phyloP scores from a whole-genome alignment of 345 rosid genomes.

The Cardiospermum halicacabum region DNA sequence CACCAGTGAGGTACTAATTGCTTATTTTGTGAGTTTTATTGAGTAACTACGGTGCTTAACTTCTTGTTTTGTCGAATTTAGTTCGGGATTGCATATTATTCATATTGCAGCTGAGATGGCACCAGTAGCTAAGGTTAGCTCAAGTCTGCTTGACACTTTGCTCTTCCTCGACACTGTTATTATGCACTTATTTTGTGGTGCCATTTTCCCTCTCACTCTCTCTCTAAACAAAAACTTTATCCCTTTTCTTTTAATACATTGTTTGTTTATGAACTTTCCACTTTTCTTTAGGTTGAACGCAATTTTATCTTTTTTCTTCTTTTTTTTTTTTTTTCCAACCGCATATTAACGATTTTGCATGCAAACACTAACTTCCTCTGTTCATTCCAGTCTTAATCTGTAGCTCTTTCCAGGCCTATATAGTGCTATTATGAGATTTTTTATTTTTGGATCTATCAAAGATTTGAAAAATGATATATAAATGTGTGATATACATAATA shows the following conservation, averaged over 20 bases:
- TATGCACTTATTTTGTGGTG: neutral
- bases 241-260: neutral
- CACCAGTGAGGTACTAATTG: constrained; percentile 53
- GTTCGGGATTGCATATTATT: constrained; percentile 78
- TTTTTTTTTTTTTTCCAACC: neutral
- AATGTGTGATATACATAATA: too few species aligned
- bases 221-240: neutral
- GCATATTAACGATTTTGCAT: constrained; percentile 2
- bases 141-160: constrained; percentile 16
- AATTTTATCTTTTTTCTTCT: neutral
- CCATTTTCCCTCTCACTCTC: neutral
- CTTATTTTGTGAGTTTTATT: constrained; percentile 1
- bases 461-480: too few species aligned
- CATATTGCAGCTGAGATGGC: constrained; percentile 99
- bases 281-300: neutral
- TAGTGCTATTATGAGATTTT: too few species aligned
- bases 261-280: neutral
- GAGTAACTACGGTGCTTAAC: constrained; percentile 20
- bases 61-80: constrained; percentile 40
- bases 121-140: constrained; percentile 93
- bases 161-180: neutral
- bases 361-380: neutral
- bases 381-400: neutral
- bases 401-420: neutral
- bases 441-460: too few species aligned